phyloP scores from a whole-genome alignment of 2,329 filamentous ascomycete species.

The Cladosporium cucumerinum region DNA sequence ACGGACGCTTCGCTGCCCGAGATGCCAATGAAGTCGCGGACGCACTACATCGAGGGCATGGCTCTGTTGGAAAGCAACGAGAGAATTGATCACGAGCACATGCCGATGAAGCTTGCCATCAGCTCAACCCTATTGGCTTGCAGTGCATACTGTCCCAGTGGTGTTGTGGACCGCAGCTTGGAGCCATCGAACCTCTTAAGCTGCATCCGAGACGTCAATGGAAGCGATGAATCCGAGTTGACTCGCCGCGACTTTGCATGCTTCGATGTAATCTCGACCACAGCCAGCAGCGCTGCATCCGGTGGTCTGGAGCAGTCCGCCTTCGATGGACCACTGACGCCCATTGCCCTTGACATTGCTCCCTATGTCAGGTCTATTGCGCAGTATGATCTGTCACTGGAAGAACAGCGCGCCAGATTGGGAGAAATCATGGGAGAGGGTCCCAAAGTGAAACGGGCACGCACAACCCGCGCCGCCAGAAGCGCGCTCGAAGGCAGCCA shows the following conservation, averaged over 20 bases:
- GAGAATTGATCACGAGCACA: constrained; percentile 43
- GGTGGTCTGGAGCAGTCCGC: constrained; percentile 62
- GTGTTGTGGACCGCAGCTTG: not conserved
- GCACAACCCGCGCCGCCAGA: constrained; percentile 70
- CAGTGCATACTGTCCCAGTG: not conserved
- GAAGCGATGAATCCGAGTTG: constrained; percentile 20
- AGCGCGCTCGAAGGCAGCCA: constrained; percentile 69
- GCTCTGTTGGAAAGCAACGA: constrained; percentile 53
- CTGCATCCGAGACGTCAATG: constrained; percentile 22
- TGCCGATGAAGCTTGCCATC: constrained; percentile 22
- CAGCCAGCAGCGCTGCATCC: constrained; percentile 30
- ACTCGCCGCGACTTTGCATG: constrained; percentile 43
- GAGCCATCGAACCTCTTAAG: not conserved
- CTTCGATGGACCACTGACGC: constrained; percentile 67
- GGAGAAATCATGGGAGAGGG: constrained; percentile 58
- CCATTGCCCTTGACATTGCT: constrained; percentile 73
- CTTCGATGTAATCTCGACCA: constrained; percentile 51
- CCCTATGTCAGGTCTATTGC: constrained; percentile 89
- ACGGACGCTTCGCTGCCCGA: constrained; percentile 64
- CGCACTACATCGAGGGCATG: constrained; percentile 54
- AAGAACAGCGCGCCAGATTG: constrained; percentile 62
- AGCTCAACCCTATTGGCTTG: constrained; percentile 1
- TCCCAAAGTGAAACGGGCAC: constrained; percentile 53
- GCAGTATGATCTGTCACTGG: constrained; percentile 67
- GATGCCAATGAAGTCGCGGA: constrained; percentile 51